phyloP scores from a whole-genome alignment of 2,329 filamentous ascomycete genomes.

The Pezicula radicicola region DNA sequence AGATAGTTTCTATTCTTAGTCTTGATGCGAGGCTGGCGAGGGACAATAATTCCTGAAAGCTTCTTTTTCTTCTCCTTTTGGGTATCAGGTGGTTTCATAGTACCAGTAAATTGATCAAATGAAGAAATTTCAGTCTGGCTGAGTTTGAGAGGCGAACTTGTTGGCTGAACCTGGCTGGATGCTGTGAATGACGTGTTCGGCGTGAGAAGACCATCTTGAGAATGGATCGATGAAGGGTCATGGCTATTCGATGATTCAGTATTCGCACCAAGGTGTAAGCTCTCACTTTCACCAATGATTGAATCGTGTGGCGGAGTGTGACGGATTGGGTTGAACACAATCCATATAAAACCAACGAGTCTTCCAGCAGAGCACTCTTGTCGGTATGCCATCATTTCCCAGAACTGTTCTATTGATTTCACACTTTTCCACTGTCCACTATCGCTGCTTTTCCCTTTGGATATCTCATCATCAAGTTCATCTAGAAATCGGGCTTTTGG shows the following conservation, averaged over 20 bases:
- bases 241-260: neutral
- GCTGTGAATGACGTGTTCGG: slow-evolving; percentile 18
- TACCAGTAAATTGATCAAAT: slow-evolving; percentile 1
- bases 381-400: slow-evolving; percentile 96
- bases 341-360: slow-evolving; percentile 92
- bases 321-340: slow-evolving; percentile 59
- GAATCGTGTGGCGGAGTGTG: slow-evolving; percentile 7
- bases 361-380: slow-evolving; percentile 94
- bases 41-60: slow-evolving; percentile 57
- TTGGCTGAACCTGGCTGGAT: slow-evolving; percentile 13
- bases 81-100: slow-evolving; percentile 2
- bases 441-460: slow-evolving; percentile 52
- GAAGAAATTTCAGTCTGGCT: neutral
- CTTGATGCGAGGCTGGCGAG: slow-evolving; percentile 65
- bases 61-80: slow-evolving; percentile 45
- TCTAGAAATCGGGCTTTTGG: slow-evolving; percentile 88
- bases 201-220: slow-evolving; percentile 18
- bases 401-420: slow-evolving; percentile 84
- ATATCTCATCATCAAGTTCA: slow-evolving; percentile 82
- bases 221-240: neutral
- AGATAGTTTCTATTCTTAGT: slow-evolving; percentile 49
- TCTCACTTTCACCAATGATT: slow-evolving; percentile 9
- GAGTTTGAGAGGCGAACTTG: slow-evolving; percentile 7
- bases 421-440: slow-evolving; percentile 79
- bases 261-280: neutral